phyloP scores from a whole-genome alignment of 2,329 filamentous ascomycete genomes.

The Hymenoscyphus repandus region DNA sequence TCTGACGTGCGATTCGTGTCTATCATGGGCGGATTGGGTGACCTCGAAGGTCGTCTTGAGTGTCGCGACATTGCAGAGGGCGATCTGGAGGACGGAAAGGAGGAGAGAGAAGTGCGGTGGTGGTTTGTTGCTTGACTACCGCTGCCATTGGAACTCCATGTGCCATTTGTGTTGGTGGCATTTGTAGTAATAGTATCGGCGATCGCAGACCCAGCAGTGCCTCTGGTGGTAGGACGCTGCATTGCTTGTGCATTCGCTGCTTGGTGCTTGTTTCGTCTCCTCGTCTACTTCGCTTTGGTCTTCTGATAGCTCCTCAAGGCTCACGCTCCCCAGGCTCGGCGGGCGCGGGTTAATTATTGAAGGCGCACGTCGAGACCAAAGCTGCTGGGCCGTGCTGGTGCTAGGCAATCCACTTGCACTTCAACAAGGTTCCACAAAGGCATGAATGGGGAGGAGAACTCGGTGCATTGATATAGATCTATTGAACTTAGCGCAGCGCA shows the following conservation, averaged over 20 bases:
- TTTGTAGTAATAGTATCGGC: neutral
- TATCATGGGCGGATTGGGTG: slow-evolving; percentile 43
- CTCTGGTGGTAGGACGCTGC: slow-evolving; percentile 24
- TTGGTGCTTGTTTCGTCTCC: slow-evolving; percentile 11
- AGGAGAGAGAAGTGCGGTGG: slow-evolving; percentile 56
- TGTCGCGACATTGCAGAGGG: slow-evolving; percentile 51
- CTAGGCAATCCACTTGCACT: too few species aligned
- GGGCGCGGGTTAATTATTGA: too few species aligned
- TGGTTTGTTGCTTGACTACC: slow-evolving; percentile 18
- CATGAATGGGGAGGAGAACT: too few species aligned
- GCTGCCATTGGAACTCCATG: slow-evolving; percentile 29
- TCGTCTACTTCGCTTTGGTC: slow-evolving; percentile 5
- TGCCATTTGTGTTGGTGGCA: slow-evolving; percentile 30
- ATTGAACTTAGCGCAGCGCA: too few species aligned
- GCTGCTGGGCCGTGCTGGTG: too few species aligned
- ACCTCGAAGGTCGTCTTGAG: slow-evolving; percentile 47
- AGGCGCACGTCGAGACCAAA: too few species aligned
- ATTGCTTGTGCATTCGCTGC: slow-evolving; percentile 17
- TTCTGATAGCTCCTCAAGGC: slow-evolving; percentile 15
- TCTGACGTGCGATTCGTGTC: slow-evolving; percentile 53
- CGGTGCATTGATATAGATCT: too few species aligned
- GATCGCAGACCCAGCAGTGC: slow-evolving; percentile 12
- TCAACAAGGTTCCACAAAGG: too few species aligned
- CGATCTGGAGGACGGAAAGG: slow-evolving; percentile 54
- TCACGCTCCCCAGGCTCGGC: slow-evolving; percentile 1